Percentiles rank a stretch among this genome's conserved stretches.
These are phyloP conservation scores for Botryobasidium botryosum DNA, from an alignment of 768 basidiomycete species.

Conservation along the genomic window DNA sequence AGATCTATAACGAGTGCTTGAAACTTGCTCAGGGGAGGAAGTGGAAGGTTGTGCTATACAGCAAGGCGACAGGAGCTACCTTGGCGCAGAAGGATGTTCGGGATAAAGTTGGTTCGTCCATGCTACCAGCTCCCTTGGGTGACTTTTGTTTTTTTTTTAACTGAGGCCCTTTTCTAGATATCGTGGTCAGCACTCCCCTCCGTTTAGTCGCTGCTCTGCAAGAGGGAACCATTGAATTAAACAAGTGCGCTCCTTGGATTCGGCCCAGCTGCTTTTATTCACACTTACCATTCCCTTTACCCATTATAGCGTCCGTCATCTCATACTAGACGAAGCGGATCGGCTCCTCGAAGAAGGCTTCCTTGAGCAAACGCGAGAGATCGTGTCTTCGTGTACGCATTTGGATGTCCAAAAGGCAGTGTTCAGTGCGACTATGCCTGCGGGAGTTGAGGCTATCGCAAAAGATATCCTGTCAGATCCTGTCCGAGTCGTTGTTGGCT, in stretches of 20 bases:
- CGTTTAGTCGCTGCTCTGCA: conserved; percentile 70
- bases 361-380: conserved; percentile 72
- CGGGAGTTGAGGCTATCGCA: conserved; percentile 71
- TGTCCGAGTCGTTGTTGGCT: conserved; percentile 85
- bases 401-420: conserved; percentile 64
- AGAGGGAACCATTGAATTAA: conserved; percentile 42
- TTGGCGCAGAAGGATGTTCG: conserved; percentile 52
- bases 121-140: background rate
- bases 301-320: conserved; percentile 52
- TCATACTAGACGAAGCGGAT: conserved; percentile 84
- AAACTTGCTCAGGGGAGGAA: conserved; percentile 67
- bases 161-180: conserved; percentile 32
- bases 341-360: conserved; percentile 84
- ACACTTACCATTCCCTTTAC: conserved; percentile 8
- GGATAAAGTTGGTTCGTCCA: conserved; percentile 33
- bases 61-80: conserved; percentile 77
- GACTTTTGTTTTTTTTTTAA: background rate
- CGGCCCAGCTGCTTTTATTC: conserved; percentile 9
- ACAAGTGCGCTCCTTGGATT: conserved; percentile 38
- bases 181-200: conserved; percentile 85
- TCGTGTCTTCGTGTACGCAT: conserved; percentile 60
- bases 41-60: conserved; percentile 70
- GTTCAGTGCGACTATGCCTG: conserved; percentile 89
- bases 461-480: conserved; percentile 73
- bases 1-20: conserved; percentile 81